Conservation (phyloP, 208 protist genomes). For the Endotrypanum monterogeii region DNA sequence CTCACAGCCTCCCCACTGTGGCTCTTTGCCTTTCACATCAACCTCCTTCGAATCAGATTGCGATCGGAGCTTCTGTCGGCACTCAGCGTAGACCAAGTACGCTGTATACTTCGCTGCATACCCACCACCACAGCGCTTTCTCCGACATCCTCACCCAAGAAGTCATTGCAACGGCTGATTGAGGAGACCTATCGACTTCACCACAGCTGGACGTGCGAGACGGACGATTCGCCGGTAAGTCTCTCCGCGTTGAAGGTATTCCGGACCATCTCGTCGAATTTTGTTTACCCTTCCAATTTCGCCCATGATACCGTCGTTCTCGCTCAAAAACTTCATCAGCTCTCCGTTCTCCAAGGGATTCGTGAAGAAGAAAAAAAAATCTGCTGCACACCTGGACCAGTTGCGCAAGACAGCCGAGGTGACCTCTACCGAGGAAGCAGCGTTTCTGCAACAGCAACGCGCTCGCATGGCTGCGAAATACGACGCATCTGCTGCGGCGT, state of each 20-base stretch:
- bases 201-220: constrained; percentile 14
- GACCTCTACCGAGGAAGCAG: constrained; percentile 39
- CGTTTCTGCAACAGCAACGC: constrained; percentile 60
- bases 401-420: constrained; percentile 38
- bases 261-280: constrained; percentile 11
- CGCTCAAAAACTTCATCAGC: constrained; percentile 46
- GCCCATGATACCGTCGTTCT: constrained; percentile 45
- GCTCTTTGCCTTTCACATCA: constrained; percentile 82
- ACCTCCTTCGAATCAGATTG: constrained; percentile 26
- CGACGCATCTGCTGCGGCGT: constrained; percentile 45
- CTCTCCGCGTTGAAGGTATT: constrained; percentile 3
- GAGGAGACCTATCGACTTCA: constrained; percentile 53
- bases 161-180: constrained; percentile 35
- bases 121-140: constrained; percentile 8
- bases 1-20: constrained; percentile 71
- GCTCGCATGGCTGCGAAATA: constrained; percentile 70
- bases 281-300: constrained; percentile 53
- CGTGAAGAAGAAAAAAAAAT: constrained; percentile 27
- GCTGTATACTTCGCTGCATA: constrained; percentile 30
- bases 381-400: constrained; percentile 27
- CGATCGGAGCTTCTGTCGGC: constrained; percentile 42
- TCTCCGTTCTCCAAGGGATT: constrained; percentile 41
- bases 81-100: constrained; percentile 44
- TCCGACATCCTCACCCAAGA: background rate
- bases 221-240: background rate